A percentile compares a stretch with the other conserved stretches of the same genome.
Conservation (phyloP, 2,329 filamentous ascomycete species). For the Sporothrix pseudoabietina region DNA sequence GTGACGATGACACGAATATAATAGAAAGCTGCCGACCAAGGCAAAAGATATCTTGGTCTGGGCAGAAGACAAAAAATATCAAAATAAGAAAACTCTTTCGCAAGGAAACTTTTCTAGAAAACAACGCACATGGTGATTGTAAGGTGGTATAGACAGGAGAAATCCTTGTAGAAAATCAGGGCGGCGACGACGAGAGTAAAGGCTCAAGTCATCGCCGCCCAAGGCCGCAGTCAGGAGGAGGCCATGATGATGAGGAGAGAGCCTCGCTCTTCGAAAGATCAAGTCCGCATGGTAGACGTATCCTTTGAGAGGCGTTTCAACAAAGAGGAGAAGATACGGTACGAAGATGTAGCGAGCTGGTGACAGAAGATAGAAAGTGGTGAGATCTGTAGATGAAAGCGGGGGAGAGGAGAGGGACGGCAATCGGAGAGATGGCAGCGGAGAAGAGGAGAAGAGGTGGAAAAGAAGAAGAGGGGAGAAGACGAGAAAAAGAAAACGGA, state of each 20-base stretch:
- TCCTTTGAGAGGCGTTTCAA: no score
- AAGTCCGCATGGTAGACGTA: neutral
- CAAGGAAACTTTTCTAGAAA: neutral
- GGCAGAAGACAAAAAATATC: conserved; percentile 27
- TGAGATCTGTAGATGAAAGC: neutral
- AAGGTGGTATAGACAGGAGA: neutral
- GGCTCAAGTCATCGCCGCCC: neutral
- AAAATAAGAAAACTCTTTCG: conserved; percentile 25
- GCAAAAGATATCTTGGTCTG: neutral
- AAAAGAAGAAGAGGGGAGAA: neutral
- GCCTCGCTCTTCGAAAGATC: neutral
- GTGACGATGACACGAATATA: conserved; percentile 24
- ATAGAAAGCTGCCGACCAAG: conserved; percentile 26
- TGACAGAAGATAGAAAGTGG: no score
- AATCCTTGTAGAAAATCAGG: neutral
- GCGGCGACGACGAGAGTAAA: neutral
- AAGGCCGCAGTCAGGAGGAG: neutral
- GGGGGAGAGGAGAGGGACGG: neutral
- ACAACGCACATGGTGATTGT: neutral
- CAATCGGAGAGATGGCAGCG: conserved; percentile 2
- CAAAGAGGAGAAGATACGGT: neutral
- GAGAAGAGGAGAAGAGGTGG: neutral
- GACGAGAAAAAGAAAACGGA: neutral
- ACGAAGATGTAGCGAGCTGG: neutral
- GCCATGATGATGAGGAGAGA: neutral